These are phyloP conservation scores for Yarrowia porcina DNA, from an alignment of 805 yeast genomes.

Conservation along the genomic window DNA sequence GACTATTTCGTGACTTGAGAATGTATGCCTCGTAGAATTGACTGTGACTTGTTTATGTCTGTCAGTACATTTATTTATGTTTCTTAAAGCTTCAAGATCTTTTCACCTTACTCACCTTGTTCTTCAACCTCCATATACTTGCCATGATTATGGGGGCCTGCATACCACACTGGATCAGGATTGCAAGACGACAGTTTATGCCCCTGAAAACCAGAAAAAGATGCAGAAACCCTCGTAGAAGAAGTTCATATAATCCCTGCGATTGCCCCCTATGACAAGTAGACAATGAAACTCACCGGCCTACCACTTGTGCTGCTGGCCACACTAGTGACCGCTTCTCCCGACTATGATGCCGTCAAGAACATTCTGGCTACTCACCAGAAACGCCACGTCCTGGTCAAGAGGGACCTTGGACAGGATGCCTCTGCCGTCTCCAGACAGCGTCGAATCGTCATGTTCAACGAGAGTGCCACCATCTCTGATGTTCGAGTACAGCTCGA, in stretches of 20 bases:
- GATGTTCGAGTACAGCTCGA: conserved; percentile 11
- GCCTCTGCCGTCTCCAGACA: not conserved
- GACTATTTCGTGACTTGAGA: not conserved
- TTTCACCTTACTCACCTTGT: not conserved
- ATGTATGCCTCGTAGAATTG: too few relatives aligned
- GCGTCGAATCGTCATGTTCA: conserved; percentile 16
- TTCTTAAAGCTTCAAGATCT: not conserved
- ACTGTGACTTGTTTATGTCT: not conserved
- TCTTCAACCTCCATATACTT: not conserved
- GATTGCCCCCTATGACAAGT: not conserved
- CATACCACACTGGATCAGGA: not conserved
- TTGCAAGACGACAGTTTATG: not conserved
- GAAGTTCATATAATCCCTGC: not conserved
- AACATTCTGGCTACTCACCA: conserved; percentile 1
- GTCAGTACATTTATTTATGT: not conserved
- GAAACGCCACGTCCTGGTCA: not conserved
- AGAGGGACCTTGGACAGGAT: not conserved
- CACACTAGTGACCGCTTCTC: conserved; percentile 5
- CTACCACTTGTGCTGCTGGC: conserved; percentile 9
- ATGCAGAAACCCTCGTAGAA: not conserved
- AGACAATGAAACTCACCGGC: conserved; percentile 4
- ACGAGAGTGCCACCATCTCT: not conserved
- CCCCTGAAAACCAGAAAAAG: not conserved
- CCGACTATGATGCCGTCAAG: conserved; percentile 18
- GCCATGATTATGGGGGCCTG: not conserved